Evolutionary conservation across 495 filamentous ascomycete genomes (phyloP).

Genomic region (Massariosphaeria phaeospora): DNA sequence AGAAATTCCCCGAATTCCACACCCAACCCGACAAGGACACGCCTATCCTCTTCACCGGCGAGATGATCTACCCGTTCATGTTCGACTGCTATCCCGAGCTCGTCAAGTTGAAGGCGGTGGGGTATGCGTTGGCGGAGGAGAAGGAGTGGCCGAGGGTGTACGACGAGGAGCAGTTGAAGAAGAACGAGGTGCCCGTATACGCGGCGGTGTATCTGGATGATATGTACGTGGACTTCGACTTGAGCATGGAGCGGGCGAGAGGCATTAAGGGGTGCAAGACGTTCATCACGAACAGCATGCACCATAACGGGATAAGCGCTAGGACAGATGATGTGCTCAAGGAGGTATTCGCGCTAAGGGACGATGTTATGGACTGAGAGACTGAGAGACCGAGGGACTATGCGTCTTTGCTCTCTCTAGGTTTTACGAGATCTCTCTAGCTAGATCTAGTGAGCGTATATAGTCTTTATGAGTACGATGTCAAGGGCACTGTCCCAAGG

Average conservation of each 20-base stretch:
- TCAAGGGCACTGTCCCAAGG: too few relatives aligned
- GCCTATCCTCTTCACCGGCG: constrained; percentile 80
- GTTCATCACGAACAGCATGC: constrained; percentile 78
- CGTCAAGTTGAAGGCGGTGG: constrained; percentile 55
- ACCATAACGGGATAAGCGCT: constrained; percentile 73
- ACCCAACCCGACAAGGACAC: constrained; percentile 40
- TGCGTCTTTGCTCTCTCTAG: background rate
- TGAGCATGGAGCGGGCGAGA: constrained; percentile 65
- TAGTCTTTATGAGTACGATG: too few relatives aligned
- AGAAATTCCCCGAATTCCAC: constrained; percentile 44
- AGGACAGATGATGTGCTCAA: constrained; percentile 63
- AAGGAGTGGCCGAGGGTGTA: constrained; percentile 73
- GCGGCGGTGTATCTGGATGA: constrained; percentile 81
- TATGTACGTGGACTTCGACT: constrained; percentile 85
- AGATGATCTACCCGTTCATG: constrained; percentile 84
- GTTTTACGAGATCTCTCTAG: too few relatives aligned
- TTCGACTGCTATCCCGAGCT: constrained; percentile 75
- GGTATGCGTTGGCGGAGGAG: constrained; percentile 62
- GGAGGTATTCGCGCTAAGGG: constrained; percentile 37
- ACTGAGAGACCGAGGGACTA: background rate
- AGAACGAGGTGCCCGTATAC: constrained; percentile 85
- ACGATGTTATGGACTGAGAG: constrained; percentile 41
- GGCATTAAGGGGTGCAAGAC: constrained; percentile 74
- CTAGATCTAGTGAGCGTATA: too few relatives aligned
- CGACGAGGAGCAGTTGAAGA: constrained; percentile 61